Conservation (phyloP, 306 rosid species). For the Rosa lucieae region DNA sequence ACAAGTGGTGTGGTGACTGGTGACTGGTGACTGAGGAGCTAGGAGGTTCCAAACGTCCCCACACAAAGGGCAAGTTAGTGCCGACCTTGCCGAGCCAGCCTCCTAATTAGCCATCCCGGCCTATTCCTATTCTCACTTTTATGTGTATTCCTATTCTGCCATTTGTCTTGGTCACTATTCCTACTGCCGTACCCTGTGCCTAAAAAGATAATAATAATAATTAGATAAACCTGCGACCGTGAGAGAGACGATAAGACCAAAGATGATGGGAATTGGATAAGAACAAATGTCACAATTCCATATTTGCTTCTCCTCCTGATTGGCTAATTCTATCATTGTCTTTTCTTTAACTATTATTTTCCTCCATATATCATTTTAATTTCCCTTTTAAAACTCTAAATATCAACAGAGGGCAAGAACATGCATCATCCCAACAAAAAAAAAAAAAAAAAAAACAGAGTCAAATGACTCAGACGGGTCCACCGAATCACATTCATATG, state of each 20-base stretch:
- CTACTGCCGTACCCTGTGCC: not conserved
- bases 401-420: too few relatives aligned
- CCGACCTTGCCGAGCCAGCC: too few relatives aligned
- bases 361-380: too few relatives aligned
- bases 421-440: too few relatives aligned
- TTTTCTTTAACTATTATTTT: not conserved
- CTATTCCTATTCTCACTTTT: not conserved
- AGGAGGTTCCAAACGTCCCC: too few relatives aligned
- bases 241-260: slow-evolving; percentile 42
- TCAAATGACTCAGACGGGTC: not conserved
- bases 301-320: too few relatives aligned
- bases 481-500: slow-evolving; percentile 20
- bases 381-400: too few relatives aligned
- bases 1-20: too few relatives aligned
- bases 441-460: too few relatives aligned
- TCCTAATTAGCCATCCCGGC: not conserved
- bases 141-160: not conserved
- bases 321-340: slow-evolving; percentile 1
- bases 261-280: slow-evolving; percentile 34
- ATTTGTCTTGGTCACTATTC: not conserved
- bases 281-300: slow-evolving; percentile 52
- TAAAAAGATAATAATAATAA: not conserved
- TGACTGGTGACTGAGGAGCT: too few relatives aligned
- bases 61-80: too few relatives aligned
- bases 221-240: slow-evolving; percentile 19